Evolutionary conservation across 176 grass and related monocot species (phyloP), one percentile per base, ranked within the genome.

Genomic region (Tuctoria greenei): DNA sequence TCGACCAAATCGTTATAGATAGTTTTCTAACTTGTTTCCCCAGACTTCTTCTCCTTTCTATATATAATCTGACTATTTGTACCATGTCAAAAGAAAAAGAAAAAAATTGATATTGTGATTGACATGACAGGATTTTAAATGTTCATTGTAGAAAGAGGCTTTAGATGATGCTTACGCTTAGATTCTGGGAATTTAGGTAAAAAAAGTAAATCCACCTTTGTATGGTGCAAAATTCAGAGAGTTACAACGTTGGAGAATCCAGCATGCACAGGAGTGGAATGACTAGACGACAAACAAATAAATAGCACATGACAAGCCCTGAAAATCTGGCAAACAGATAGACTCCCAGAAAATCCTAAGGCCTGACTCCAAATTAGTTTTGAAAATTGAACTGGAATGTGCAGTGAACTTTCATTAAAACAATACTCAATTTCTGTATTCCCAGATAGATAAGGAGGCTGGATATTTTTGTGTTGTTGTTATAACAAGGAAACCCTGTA

Each of bases 1-100:
- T 72, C 66, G 71, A 59, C 18, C 7, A n/a, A 79, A 85, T 46
- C 39, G 41, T 17, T 54, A 61, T 69, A 55, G 31, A 80, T 69
- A 52, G 40, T 65, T n/a, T 18, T 52, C 18, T 52, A 24, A 23
- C 6, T 52, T n/a, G 50, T 52, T 52, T 52, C 18, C n/a, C 21
- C 6, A 7, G 8, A n/a, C n/a, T 10, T 55, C 9, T 23, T 9
- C 20, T 1, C 50, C 6, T 54, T 54, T 21, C 5, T n/a, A 21
- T 21, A 54, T 7, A 54, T 49, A 54, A 20, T 54, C 47, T 54
- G 9, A 31, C 2, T 31, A 31, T 31, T n/a, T n/a, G n/a, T n/a
- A n/a, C n/a, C n/a, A n/a, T n/a, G n/a, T n/a, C n/a, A n/a, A n/a
- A n/a, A n/a, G n/a, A n/a, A 43, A 1, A 10, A 10, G 7, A 43